Percentiles rank a stretch among this genome's conserved stretches.
phyloP scores from a whole-genome alignment of 352 stramenopile species.

The Pythium phragmitis region DNA sequence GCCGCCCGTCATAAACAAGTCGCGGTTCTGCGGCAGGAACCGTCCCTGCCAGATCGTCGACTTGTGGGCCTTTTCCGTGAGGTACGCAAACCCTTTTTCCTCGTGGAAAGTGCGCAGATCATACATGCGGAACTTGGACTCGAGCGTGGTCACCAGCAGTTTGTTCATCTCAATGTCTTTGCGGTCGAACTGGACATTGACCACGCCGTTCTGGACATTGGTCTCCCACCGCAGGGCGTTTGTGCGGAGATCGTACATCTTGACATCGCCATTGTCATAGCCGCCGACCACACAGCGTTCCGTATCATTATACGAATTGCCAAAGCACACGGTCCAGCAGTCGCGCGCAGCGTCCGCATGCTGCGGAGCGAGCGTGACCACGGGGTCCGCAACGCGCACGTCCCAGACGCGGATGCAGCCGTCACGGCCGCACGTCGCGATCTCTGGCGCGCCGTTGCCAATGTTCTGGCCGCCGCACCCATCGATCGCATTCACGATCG shows the following conservation, averaged over 20 bases:
- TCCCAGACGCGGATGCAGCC: slow-evolving; percentile 97
- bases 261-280: slow-evolving; percentile 98
- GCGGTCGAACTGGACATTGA: slow-evolving; percentile 94
- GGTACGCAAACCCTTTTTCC: slow-evolving; percentile 90
- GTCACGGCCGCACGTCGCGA: slow-evolving; percentile 93
- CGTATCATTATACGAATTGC: slow-evolving; percentile 93
- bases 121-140: slow-evolving; percentile 95
- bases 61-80: slow-evolving; percentile 93
- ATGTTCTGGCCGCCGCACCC: slow-evolving; percentile 91
- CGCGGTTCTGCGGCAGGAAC: slow-evolving; percentile 95
- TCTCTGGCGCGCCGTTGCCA: slow-evolving; percentile 90
- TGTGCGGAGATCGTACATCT: slow-evolving; percentile 95
- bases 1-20: slow-evolving; percentile 95
- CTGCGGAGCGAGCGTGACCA: slow-evolving; percentile 91
- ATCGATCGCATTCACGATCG: slow-evolving; percentile 96
- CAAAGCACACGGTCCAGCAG: slow-evolving; percentile 96
- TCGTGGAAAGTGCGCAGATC: slow-evolving; percentile 93
- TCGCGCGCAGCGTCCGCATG: slow-evolving; percentile 82
- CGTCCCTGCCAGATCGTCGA: slow-evolving; percentile 94
- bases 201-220: slow-evolving; percentile 96
- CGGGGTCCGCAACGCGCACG: slow-evolving; percentile 85
- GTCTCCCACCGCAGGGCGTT: slow-evolving; percentile 95
- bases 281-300: slow-evolving; percentile 93
- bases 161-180: slow-evolving; percentile 99
- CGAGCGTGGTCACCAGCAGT: slow-evolving; percentile 92